phyloP scores from a whole-genome alignment of 306 rosid genomes.

The Vigna reflexopilosa region DNA sequence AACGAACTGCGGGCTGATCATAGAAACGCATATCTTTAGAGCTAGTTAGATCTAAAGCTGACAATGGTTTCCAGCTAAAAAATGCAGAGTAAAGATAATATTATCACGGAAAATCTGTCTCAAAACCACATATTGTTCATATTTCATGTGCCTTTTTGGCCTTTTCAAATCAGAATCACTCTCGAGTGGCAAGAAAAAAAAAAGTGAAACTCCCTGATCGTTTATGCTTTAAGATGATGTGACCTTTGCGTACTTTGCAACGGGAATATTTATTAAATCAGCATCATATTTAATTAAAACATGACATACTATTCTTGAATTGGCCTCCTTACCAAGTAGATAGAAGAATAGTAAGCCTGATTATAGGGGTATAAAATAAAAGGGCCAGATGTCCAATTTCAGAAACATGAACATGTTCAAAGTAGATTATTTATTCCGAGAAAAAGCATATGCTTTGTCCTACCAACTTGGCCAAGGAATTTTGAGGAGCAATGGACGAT shows the following conservation, averaged over 20 bases:
- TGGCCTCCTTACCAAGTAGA: constrained; percentile 31
- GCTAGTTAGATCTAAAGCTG: constrained; percentile 19
- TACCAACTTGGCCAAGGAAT: constrained; percentile 42
- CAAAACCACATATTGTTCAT: constrained; percentile 20
- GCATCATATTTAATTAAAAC: constrained; percentile 13
- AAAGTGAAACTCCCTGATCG: constrained; percentile 15
- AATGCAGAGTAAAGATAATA: constrained; percentile 10
- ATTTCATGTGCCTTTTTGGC: constrained; percentile 32
- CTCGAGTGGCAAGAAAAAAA: constrained; percentile 14
- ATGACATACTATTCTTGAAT: constrained; percentile 2
- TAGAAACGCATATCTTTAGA: constrained; percentile 2
- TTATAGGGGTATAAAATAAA: constrained; percentile 6
- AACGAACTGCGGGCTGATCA: neutral
- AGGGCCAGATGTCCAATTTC: constrained; percentile 28
- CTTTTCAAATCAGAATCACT: constrained; percentile 39
- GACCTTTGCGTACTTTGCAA: constrained; percentile 26
- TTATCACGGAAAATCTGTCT: neutral
- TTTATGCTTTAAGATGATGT: constrained; percentile 19
- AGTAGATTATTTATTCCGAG: constrained; percentile 40
- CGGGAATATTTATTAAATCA: constrained; percentile 35
- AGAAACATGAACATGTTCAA: constrained; percentile 33
- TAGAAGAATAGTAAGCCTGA: constrained; percentile 37
- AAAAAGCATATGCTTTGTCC: constrained; percentile 37
- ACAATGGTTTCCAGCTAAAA: constrained; percentile 17
- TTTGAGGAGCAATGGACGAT: constrained; percentile 43